Percentiles rank a stretch among this genome's conserved stretches.
phyloP scores from a whole-genome alignment of 2,329 filamentous ascomycete species.

The Paracoccidioides lutzii region DNA sequence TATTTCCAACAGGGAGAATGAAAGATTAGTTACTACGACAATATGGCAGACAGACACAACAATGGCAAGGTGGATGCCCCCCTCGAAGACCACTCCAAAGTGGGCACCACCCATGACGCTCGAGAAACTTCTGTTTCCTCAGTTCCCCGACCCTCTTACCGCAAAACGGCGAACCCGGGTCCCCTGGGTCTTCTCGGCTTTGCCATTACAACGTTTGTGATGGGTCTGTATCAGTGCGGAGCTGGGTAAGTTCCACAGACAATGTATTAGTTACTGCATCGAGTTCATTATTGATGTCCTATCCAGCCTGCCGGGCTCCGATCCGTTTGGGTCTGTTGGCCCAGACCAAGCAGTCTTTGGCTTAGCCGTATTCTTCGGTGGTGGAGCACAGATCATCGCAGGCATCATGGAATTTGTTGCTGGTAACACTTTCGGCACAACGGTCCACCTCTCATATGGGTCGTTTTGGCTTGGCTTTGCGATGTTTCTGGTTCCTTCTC shows the following conservation, averaged over 20 bases:
- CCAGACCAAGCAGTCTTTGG: constrained; percentile 18
- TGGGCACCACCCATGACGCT: background rate
- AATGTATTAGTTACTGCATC: background rate
- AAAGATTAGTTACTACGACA: background rate
- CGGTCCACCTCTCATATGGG: constrained; percentile 48
- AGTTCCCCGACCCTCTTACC: constrained; percentile 6
- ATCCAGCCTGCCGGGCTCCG: constrained; percentile 15
- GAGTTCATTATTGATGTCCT: background rate
- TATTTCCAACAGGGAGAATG: too few species aligned
- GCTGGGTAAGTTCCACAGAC: constrained; percentile 33
- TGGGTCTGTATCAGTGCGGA: constrained; percentile 38
- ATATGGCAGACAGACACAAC: background rate
- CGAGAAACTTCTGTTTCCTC: constrained; percentile 6
- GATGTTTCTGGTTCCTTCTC: constrained; percentile 42
- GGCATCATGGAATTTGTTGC: constrained; percentile 34
- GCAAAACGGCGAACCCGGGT: constrained; percentile 41
- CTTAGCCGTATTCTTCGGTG: constrained; percentile 19
- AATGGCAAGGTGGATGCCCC: background rate
- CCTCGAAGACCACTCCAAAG: background rate
- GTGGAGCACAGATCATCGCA: constrained; percentile 16
- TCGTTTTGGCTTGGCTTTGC: constrained; percentile 50
- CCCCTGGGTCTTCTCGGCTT: constrained; percentile 51
- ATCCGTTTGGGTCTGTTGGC: constrained; percentile 14
- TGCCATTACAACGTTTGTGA: constrained; percentile 51
- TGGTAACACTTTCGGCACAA: constrained; percentile 52